Base-by-base conservation (phyloP, 2,329 filamentous ascomycete species). In the Colletotrichum higginsianum region DNA sequence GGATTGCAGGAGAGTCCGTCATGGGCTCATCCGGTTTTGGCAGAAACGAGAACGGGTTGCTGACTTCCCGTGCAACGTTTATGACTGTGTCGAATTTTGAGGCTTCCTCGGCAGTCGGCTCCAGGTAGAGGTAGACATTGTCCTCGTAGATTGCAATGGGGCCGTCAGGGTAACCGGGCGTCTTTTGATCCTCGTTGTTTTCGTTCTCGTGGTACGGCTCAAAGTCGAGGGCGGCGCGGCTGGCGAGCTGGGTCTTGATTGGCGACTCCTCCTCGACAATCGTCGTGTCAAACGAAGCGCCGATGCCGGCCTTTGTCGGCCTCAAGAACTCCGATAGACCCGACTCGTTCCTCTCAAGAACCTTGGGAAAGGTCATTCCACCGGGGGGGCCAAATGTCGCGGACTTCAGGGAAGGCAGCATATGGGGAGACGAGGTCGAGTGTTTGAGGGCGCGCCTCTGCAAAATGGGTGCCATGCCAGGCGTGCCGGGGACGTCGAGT, bases 121-220 rank as follows among this genome's bases (percentile, higher is more conserved):
- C 94, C 50, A 94, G 85, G 77, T 95, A 97, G 0, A 96, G 86
- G 78, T 91, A 95, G 9, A 97, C 90, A 55, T 92, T 89, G 69
- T 94, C 91, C 65, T 90, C 91, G 75, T 96, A 95, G 61, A 97
- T 95, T 75, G 93, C 91, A 65, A 96, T 92, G 0, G 94, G 94
- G 0, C 94, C 94, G 75, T 94, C 89, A 0, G 94, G 94, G 78
- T 97, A 97, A 1, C 93, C 93, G 18, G 93, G 93, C 0, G 93
- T 93, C 82, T 95, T 95, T 69, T 93, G 90, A 76, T 94, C 92
- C 79, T 94, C 92, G 76, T 93, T 92, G 75, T 92, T 92, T 76
- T 91, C 89, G n/a, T 89, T 89, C 72, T 93, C 90, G 61, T 86
- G 90, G 75, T 86, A 90, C 5, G 89, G 87, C 76, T 92, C 90